Evolutionary conservation across 2,329 filamentous ascomycete species (phyloP).

Genomic region (Fusarium clavum): DNA sequence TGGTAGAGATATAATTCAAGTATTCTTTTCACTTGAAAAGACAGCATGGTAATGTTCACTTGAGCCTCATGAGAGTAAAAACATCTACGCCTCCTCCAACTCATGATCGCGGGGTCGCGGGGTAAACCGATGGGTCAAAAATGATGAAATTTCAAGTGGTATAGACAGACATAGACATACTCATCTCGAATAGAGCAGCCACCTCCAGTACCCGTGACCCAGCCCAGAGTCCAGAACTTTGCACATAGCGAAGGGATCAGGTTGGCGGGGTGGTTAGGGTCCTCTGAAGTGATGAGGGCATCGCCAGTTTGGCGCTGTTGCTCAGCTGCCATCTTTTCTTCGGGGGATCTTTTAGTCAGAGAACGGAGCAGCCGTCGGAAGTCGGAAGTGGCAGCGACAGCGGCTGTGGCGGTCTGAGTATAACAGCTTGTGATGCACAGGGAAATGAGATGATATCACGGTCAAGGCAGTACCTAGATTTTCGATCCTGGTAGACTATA

Average conservation of each 20-base stretch:
- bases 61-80: neutral
- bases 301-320: conserved; percentile 34
- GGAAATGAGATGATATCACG: conserved; percentile 34
- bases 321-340: conserved; percentile 36
- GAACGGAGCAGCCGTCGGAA: conserved; percentile 27
- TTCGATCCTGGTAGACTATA: neutral
- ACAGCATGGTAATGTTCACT: neutral
- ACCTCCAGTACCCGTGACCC: conserved; percentile 90
- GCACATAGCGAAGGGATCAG: conserved; percentile 92
- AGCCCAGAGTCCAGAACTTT: conserved; percentile 95
- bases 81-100: conserved; percentile 7
- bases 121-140: conserved; percentile 18
- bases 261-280: conserved; percentile 92
- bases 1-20: neutral
- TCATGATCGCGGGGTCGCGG: conserved; percentile 31
- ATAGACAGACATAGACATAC: conserved; percentile 55
- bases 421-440: conserved; percentile 17
- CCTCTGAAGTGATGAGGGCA: conserved; percentile 67
- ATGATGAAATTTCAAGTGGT: conserved; percentile 35
- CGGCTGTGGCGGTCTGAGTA: conserved; percentile 4
- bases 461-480: neutral
- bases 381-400: conserved; percentile 20
- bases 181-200: conserved; percentile 80
- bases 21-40: conserved; percentile 20
- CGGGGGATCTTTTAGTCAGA: conserved; percentile 6